A percentile compares a stretch with the other conserved stretches of the same genome.
Evolutionary conservation across 2,329 filamentous ascomycete genomes (phyloP).

Genomic region (Exophiala lecanii-corni): DNA sequence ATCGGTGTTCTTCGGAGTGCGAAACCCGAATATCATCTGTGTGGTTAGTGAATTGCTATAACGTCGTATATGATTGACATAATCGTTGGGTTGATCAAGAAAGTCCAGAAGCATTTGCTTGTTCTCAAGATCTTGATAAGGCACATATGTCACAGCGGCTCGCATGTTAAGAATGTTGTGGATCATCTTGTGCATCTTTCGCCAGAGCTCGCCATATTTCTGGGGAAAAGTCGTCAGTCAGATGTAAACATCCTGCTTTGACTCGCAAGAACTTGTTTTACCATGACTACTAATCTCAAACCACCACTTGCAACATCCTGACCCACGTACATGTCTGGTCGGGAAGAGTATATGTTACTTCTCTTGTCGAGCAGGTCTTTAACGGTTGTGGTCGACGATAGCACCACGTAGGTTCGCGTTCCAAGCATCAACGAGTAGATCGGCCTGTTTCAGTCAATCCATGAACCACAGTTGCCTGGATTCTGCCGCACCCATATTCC

Average conservation of each 20-base stretch:
- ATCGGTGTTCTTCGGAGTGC: slow-evolving; percentile 12
- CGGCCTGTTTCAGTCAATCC: slow-evolving; percentile 27
- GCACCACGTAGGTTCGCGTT: slow-evolving; percentile 44
- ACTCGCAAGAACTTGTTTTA: too few relatives aligned
- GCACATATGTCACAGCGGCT: slow-evolving; percentile 19
- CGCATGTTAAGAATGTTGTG: slow-evolving; percentile 25
- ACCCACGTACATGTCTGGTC: slow-evolving; percentile 44
- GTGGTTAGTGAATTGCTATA: slow-evolving; percentile 17
- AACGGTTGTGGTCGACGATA: slow-evolving; percentile 42
- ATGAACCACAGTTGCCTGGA: not conserved
- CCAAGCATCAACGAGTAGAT: slow-evolving; percentile 51
- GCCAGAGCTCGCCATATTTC: slow-evolving; percentile 20
- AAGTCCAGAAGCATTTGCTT: slow-evolving; percentile 15
- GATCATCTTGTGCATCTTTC: slow-evolving; percentile 23
- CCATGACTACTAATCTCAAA: slow-evolving; percentile 23
- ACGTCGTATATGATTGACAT: slow-evolving; percentile 12
- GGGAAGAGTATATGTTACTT: slow-evolving; percentile 47
- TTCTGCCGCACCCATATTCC: slow-evolving; percentile 39
- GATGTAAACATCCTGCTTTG: not conserved
- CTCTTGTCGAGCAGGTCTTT: slow-evolving; percentile 50
- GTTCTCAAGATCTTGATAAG: slow-evolving; percentile 23
- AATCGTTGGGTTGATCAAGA: slow-evolving; percentile 12
- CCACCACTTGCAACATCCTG: slow-evolving; percentile 27
- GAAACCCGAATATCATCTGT: slow-evolving; percentile 18
- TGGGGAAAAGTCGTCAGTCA: not conserved